Percentiles rank a stretch among this genome's conserved stretches.
These are phyloP conservation scores for Plectosphaerella sp. DNA, from an alignment of 2,329 filamentous ascomycete species.

Conservation along the genomic window DNA sequence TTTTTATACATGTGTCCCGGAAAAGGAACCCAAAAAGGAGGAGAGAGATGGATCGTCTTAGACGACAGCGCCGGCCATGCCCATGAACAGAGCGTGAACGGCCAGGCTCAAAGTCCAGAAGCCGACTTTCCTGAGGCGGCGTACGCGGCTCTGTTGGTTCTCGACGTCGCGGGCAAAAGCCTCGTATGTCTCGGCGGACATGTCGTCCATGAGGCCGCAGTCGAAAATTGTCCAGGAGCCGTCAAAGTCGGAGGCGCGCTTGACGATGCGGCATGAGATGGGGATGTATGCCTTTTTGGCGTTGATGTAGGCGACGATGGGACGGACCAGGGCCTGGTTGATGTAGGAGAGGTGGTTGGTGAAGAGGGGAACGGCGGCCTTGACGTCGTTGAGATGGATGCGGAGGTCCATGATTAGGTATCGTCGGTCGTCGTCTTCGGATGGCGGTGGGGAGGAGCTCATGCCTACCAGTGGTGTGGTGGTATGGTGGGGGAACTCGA, in stretches of 20 bases:
- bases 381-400: constrained; percentile 93
- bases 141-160: constrained; percentile 78
- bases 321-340: constrained; percentile 90
- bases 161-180: constrained; percentile 90
- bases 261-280: constrained; percentile 90
- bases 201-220: constrained; percentile 87
- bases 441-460: neutral
- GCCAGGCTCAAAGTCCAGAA: constrained; percentile 93
- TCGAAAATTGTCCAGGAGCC: constrained; percentile 95
- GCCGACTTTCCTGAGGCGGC: constrained; percentile 90
- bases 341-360: constrained; percentile 89
- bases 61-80: constrained; percentile 79
- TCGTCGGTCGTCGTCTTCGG: constrained; percentile 53
- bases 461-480: neutral
- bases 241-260: constrained; percentile 83
- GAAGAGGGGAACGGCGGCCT: constrained; percentile 88
- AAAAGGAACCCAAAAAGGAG: neutral
- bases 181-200: constrained; percentile 89
- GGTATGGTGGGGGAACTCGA: neutral
- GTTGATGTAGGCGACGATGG: constrained; percentile 98
- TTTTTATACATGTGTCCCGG: constrained; percentile 3
- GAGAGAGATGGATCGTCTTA: constrained; percentile 19
- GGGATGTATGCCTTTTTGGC: constrained; percentile 92
- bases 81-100: constrained; percentile 90
- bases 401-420: constrained; percentile 91